Conservation (phyloP, 257 asterid genomes). For the Apocynum venetum region DNA sequence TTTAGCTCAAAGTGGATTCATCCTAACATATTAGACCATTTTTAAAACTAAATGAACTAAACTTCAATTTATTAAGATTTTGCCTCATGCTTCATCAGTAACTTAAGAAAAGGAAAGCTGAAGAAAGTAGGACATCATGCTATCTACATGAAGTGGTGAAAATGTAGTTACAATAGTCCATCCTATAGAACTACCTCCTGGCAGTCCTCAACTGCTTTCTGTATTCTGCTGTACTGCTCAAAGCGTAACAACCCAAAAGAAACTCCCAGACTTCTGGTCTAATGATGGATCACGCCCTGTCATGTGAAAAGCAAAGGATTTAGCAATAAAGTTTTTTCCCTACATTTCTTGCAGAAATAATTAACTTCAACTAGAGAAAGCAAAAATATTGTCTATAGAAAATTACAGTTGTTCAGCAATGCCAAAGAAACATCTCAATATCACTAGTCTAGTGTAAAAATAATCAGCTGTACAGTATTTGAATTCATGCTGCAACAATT, state of each 20-base stretch:
- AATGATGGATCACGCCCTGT: conserved; percentile 92
- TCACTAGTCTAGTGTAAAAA: background rate
- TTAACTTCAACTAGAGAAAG: background rate
- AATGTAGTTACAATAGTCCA: background rate
- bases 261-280: conserved; percentile 99
- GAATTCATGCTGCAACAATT: background rate
- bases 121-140: background rate
- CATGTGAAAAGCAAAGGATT: conserved; percentile 24
- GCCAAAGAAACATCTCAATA: background rate
- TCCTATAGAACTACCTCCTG: conserved; percentile 57
- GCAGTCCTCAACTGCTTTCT: conserved; percentile 78
- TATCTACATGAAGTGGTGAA: background rate
- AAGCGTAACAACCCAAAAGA: conserved; percentile 88
- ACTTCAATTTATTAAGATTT: background rate
- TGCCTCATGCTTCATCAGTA: background rate
- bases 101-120: background rate
- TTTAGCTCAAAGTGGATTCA: background rate
- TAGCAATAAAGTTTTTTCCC: conserved; percentile 5
- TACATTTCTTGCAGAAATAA: background rate
- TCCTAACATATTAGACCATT: background rate
- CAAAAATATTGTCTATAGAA: background rate
- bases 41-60: conserved; percentile 2
- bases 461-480: background rate
- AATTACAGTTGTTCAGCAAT: background rate
- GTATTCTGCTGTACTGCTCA: conserved; percentile 82